Evolutionary conservation across 78 protist species (phyloP), one percentile per base, ranked within the genome.

Genomic region (Polysphondylium violaceum): DNA sequence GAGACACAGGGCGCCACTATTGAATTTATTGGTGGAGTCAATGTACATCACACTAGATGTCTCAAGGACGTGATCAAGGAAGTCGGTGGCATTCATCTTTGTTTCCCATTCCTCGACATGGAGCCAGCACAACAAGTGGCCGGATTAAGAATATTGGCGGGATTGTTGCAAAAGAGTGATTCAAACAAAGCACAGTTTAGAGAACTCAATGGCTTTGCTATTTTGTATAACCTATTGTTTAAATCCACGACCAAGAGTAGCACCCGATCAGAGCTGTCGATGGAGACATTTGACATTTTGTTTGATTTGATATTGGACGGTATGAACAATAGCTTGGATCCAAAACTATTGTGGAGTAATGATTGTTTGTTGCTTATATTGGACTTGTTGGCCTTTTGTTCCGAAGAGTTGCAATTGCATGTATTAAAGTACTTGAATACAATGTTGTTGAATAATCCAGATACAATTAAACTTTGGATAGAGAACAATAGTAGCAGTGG

Each of bases 81-180:
- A 25, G 91, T 83, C 7, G 91, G 91, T 83, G 91, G 91, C 31
- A 83, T 83, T 59, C 91, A 83, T 71, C 59, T 83, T 21, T 83
- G 91, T 59, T 58, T 83, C 33, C 91, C 91, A 55, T 83, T 83
- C 56, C 44, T 83, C 11, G 91, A 83, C 33, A 83, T 83, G 91
- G 91, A 74, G 6, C 91, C 91, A 7, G 91, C 91, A 23, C 91
- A 83, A 83, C 91, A 83, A 69, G 91, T 83, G 27, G 91, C 91
- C 5, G 91, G 91, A 29, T 51, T 83, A 21, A 74, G 91, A 56
- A 83, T 83, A 33, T 16, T 83, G 11, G 76, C 91, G 12, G 91
- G 91, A n/a, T 47, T 83, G 1, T 58, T 83, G 3, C 76, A 83
- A n/a, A 83, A 83, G 72, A 69, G 79, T 83, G 91, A 83, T 14